A percentile compares a stretch with the other conserved stretches of the same genome.
Evolutionary conservation across 1,139 yeast genomes (phyloP).

Genomic region (Blastobotrys ciferrii): DNA sequence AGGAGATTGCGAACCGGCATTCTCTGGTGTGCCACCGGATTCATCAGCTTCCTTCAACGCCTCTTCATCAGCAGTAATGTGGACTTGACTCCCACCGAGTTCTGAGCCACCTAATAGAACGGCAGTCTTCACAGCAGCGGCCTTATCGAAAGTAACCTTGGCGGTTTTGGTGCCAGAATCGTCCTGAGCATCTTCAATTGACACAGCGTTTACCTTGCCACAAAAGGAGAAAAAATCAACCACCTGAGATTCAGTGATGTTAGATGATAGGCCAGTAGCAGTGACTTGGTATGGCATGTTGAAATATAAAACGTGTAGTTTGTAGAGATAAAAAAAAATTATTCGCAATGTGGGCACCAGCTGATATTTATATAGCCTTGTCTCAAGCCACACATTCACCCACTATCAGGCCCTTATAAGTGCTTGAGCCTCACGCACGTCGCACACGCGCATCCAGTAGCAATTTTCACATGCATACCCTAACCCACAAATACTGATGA

Average conservation of each 20-base stretch:
- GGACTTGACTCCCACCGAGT: slow-evolving; percentile 56
- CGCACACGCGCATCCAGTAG: neutral
- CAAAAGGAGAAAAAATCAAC: slow-evolving; percentile 74
- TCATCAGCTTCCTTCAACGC: slow-evolving; percentile 30
- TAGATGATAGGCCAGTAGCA: slow-evolving; percentile 59
- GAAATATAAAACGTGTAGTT: neutral
- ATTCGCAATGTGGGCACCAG: neutral
- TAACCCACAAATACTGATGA: neutral
- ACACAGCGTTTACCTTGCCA: slow-evolving; percentile 58
- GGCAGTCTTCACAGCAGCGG: slow-evolving; percentile 72
- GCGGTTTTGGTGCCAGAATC: slow-evolving; percentile 38
- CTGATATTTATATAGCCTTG: slow-evolving; percentile 6
- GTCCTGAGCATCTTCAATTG: slow-evolving; percentile 35
- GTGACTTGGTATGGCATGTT: slow-evolving; percentile 30
- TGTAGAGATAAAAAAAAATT: neutral
- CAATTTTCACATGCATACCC: slow-evolving; percentile 1
- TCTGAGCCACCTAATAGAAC: slow-evolving; percentile 71
- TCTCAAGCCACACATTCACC: neutral
- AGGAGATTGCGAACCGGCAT: slow-evolving; percentile 22
- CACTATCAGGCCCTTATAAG: neutral
- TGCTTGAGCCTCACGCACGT: slow-evolving; percentile 6
- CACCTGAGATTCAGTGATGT: slow-evolving; percentile 55
- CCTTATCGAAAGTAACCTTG: slow-evolving; percentile 53
- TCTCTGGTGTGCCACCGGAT: slow-evolving; percentile 30
- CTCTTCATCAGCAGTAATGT: slow-evolving; percentile 45